Evolutionary conservation across 192 early-diverging fungal species (phyloP).

Genomic region (Backusella morwellensis): DNA sequence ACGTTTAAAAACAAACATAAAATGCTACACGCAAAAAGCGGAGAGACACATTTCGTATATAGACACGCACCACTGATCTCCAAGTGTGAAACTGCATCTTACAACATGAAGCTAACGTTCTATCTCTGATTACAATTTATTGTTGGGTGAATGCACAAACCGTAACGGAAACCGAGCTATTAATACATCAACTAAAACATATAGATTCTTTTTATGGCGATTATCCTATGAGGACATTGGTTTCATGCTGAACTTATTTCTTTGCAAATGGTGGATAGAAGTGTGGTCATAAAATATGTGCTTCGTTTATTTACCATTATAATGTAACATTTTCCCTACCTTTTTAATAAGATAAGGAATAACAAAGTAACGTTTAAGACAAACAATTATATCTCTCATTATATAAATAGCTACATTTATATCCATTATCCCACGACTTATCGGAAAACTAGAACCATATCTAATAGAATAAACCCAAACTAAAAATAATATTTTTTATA

Average conservation of each 20-base stretch:
- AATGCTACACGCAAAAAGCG: background rate
- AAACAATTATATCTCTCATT: too few relatives aligned
- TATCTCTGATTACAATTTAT: background rate
- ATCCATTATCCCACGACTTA: too few relatives aligned
- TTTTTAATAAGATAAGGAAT: background rate
- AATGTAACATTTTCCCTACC: background rate
- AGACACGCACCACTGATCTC: background rate
- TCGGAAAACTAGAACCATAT: too few relatives aligned
- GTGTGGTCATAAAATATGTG: background rate
- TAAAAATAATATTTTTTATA: too few relatives aligned
- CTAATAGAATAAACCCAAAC: too few relatives aligned
- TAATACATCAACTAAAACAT: background rate
- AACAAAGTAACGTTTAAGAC: too few relatives aligned
- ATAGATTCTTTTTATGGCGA: background rate
- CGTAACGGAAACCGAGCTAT: background rate
- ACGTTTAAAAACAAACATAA: background rate
- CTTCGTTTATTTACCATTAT: background rate
- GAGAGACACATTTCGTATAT: background rate
- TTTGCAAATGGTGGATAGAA: background rate
- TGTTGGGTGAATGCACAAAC: background rate
- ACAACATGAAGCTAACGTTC: background rate
- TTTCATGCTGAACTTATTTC: background rate
- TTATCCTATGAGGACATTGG: background rate
- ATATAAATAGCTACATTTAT: too few relatives aligned
- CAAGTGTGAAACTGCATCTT: background rate